Percentiles rank a stretch among this genome's conserved stretches.
Evolutionary conservation across 2,329 filamentous ascomycete species (phyloP).

Genomic region (Beauveria rudraprayagi): DNA sequence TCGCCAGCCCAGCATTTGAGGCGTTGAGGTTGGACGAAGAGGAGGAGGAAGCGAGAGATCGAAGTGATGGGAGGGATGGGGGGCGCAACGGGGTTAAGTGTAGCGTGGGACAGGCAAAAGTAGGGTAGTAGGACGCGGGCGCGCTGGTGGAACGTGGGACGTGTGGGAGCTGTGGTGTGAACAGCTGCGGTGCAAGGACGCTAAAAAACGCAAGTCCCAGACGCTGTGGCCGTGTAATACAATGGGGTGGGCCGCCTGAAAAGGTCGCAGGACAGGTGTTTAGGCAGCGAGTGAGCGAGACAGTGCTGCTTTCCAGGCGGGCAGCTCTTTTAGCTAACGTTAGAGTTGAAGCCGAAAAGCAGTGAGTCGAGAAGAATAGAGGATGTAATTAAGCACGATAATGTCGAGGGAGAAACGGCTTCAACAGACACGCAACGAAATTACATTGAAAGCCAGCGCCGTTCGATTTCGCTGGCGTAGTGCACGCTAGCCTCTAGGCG

Average conservation of each 20-base stretch:
- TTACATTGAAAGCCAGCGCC: neutral
- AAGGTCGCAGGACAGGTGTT: neutral
- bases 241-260: neutral
- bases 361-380: neutral
- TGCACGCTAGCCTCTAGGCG: no score
- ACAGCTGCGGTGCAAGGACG: neutral
- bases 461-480: no score
- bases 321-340: no score
- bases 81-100: constrained; percentile 6
- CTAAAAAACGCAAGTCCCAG: neutral
- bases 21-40: neutral
- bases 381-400: neutral
- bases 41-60: neutral
- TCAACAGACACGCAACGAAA: neutral
- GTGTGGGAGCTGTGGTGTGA: neutral
- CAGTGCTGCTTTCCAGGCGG: no score
- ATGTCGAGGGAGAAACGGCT: neutral
- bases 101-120: neutral
- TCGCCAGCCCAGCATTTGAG: neutral
- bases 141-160: neutral
- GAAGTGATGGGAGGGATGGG: neutral
- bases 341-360: no score
- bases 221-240: neutral
- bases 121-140: neutral
- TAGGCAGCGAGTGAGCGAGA: neutral